Evolutionary conservation across 768 basidiomycete species (phyloP).

Genomic region (Amanita phalloides): DNA sequence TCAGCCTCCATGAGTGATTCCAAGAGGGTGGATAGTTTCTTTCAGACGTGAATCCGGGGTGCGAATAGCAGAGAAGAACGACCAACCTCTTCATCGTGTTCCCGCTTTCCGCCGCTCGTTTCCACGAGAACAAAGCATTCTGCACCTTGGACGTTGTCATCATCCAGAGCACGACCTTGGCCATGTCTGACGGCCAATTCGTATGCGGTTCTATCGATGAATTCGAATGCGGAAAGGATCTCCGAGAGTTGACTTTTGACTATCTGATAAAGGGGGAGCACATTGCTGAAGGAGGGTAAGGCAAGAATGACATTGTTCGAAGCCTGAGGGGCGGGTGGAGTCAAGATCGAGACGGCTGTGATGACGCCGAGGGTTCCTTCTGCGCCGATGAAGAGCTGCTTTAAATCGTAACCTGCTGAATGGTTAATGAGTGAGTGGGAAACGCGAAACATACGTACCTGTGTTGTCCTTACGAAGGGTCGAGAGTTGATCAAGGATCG

Average conservation of each 20-base stretch:
- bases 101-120: conserved; percentile 85
- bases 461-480: conserved; percentile 96
- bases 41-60: neutral
- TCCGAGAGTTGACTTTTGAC: conserved; percentile 82
- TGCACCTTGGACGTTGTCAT: conserved; percentile 66
- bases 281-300: conserved; percentile 76
- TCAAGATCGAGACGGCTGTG: conserved; percentile 90
- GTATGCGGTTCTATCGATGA: conserved; percentile 81
- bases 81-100: conserved; percentile 86
- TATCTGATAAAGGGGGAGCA: conserved; percentile 75
- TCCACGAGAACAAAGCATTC: conserved; percentile 89
- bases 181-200: conserved; percentile 79
- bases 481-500: conserved; percentile 81
- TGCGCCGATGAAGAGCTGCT: conserved; percentile 95
- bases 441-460: conserved; percentile 33
- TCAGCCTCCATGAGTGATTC: conserved; percentile 70
- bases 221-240: conserved; percentile 96
- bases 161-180: conserved; percentile 64
- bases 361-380: conserved; percentile 96
- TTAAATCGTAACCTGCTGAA: conserved; percentile 81
- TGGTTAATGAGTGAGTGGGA: neutral
- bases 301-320: conserved; percentile 90
- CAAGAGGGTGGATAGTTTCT: conserved; percentile 82
- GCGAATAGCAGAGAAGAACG: neutral
- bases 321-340: conserved; percentile 72